Base-by-base conservation (phyloP, 352 stramenopile species). In the Phytophthora tubulina region DNA sequence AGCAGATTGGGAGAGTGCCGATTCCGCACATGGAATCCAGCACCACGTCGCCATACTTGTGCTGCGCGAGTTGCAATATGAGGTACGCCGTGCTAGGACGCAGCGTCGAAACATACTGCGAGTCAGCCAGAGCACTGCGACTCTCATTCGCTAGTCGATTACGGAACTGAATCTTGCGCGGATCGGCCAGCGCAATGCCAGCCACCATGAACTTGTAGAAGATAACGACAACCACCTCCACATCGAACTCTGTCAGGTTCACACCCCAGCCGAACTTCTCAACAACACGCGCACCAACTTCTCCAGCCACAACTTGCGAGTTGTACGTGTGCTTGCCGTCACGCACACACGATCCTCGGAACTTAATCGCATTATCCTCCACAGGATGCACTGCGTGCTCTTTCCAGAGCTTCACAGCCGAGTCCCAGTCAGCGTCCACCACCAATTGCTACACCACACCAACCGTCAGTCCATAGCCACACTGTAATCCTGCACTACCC, bases 1-100 rank as follows among this genome's bases (percentile, higher is more conserved):
- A 70, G 66, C 82, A 93, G 41, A 92, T 84, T 7, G 88, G 88
- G 44, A 95, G 88, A 27, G 88, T 94, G 2, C 88, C 88, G 11
- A 95, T 85, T 35, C 88, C 88, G 36, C 88, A 95, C 88, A 95
- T 95, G 9, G 86, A 90, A 57, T 95, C 88, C 17, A 93, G 60
- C n/a, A 93, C 62, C 6, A 94, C 49, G 38, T 95, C 86, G n/a
- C 88, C 88, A 6, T 70, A 56, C 10, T 81, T 56, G 55, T 84
- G 87, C 39, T 88, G 32, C 0, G 81, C 86, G 15, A 95, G 75
- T 52, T 89, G 80, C 35, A 92, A 72, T 78, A 95, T 88, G n/a
- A 94, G 66, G 51, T 82, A 94, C 54, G 88, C 80, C 36, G 88
- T 95, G 45, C 86, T 94, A 1, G 88, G 88, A 15, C 88, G 85